A percentile compares a stretch with the other conserved stretches of the same genome.
These are phyloP conservation scores for Eutypa lata DNA, from an alignment of 2,329 filamentous ascomycete genomes.

Conservation along the genomic window DNA sequence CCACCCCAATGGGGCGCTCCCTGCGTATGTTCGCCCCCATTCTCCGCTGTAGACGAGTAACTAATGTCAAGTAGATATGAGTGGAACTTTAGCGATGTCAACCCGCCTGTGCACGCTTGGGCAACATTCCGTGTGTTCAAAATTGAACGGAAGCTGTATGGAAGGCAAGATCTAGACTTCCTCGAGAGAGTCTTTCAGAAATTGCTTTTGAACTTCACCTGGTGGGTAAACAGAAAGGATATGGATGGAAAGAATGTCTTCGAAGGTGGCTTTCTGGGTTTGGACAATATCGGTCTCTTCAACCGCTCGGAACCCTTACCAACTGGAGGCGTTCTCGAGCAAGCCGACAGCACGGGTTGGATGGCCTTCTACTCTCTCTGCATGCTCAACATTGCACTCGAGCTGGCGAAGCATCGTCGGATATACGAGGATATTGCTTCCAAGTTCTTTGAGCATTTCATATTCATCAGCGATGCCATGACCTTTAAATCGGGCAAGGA, in stretches of 20 bases:
- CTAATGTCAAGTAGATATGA: slow-evolving; percentile 55
- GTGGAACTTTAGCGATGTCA: slow-evolving; percentile 98
- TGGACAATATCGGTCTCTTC: slow-evolving; percentile 97
- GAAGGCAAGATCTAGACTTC: slow-evolving; percentile 90
- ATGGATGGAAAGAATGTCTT: slow-evolving; percentile 94
- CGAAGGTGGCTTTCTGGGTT: slow-evolving; percentile 89
- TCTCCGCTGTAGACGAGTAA: background rate
- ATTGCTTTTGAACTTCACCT: slow-evolving; percentile 91
- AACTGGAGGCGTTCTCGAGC: slow-evolving; percentile 88
- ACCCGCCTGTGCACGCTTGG: slow-evolving; percentile 95
- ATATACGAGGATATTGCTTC: slow-evolving; percentile 96
- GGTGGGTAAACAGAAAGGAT: slow-evolving; percentile 99
- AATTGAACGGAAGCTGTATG: slow-evolving; percentile 96
- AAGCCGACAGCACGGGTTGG: slow-evolving; percentile 97
- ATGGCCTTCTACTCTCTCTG: slow-evolving; percentile 97
- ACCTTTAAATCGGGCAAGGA: slow-evolving; percentile 70
- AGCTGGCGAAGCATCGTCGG: slow-evolving; percentile 89
- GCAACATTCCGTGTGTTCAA: slow-evolving; percentile 95
- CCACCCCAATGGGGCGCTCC: slow-evolving; percentile 93
- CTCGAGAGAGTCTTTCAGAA: slow-evolving; percentile 97
- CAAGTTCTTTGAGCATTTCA: slow-evolving; percentile 98
- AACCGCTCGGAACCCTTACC: slow-evolving; percentile 94
- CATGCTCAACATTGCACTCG: slow-evolving; percentile 95
- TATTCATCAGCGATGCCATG: slow-evolving; percentile 98
- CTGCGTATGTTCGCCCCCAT: slow-evolving; percentile 57